Percentiles rank a stretch among this genome's conserved stretches.
phyloP scores from a whole-genome alignment of 805 yeast genomes.

The Monosporozyma siamensis region DNA sequence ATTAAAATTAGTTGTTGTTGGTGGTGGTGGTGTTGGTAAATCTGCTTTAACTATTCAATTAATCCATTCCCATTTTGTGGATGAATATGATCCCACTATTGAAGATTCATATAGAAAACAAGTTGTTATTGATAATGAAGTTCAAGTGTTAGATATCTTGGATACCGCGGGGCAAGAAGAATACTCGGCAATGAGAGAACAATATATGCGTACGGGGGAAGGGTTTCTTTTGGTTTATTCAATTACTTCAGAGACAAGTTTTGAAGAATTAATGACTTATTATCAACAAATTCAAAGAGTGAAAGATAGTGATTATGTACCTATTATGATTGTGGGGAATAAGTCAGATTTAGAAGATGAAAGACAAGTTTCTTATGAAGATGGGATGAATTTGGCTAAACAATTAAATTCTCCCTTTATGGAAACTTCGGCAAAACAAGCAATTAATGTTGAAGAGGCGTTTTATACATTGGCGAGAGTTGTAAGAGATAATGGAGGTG shows the following conservation, averaged over 20 bases:
- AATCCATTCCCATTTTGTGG: conserved; percentile 90
- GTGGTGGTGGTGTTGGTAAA: conserved; percentile 99
- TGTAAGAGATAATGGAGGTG: conserved; percentile 35
- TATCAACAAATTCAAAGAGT: conserved; percentile 72
- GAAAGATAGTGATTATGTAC: conserved; percentile 67
- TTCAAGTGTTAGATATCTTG: conserved; percentile 72
- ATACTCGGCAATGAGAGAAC: conserved; percentile 87
- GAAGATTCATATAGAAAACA: conserved; percentile 88
- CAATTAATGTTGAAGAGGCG: conserved; percentile 81
- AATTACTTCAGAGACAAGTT: conserved; percentile 74
- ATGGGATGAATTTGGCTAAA: conserved; percentile 53
- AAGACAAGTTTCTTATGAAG: conserved; percentile 64
- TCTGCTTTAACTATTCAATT: conserved; percentile 92
- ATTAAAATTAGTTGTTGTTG: conserved; percentile 90
- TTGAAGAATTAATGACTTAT: conserved; percentile 75
- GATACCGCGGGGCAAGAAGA: conserved; percentile 99
- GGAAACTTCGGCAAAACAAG: conserved; percentile 89
- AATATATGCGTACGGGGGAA: conserved; percentile 93
- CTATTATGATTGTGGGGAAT: conserved; percentile 72
- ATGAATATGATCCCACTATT: conserved; percentile 96
- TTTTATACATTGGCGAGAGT: conserved; percentile 60
- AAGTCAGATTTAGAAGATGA: conserved; percentile 67
- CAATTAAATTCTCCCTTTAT: conserved; percentile 64
- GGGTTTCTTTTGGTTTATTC: conserved; percentile 86
- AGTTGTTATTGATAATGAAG: conserved; percentile 72